Conservation (phyloP, 768 basidiomycete genomes). For the Pholiota microspora region DNA sequence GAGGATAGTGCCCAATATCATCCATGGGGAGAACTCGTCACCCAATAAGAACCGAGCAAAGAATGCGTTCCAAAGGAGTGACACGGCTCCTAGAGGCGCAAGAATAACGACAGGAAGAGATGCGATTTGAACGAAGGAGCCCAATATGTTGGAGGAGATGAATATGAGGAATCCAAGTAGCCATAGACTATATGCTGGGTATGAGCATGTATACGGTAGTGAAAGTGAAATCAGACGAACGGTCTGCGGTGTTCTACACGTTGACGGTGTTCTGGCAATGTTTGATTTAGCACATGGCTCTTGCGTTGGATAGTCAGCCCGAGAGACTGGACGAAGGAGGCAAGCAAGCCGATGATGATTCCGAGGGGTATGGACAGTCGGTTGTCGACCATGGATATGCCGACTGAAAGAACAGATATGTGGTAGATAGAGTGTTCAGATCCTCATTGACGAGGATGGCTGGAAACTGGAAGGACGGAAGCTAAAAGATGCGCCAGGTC, state of each 20-base stretch:
- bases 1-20: constrained; percentile 82
- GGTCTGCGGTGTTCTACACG: constrained; percentile 77
- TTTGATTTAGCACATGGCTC: constrained; percentile 84
- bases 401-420: constrained; percentile 7
- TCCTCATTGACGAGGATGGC: constrained; percentile 13
- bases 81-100: constrained; percentile 90
- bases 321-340: constrained; percentile 86
- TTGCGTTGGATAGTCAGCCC: constrained; percentile 93
- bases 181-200: constrained; percentile 62
- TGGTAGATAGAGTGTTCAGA: constrained; percentile 1
- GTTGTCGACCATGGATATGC: constrained; percentile 21
- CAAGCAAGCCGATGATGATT: constrained; percentile 66
- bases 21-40: constrained; percentile 81
- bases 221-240: constrained; percentile 38
- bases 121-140: constrained; percentile 89
- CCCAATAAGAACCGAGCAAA: constrained; percentile 84
- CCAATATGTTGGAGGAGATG: constrained; percentile 84
- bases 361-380: constrained; percentile 49
- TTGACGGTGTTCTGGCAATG: constrained; percentile 60
- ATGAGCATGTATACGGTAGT: background rate
- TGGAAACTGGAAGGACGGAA: background rate
- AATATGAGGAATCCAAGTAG: constrained; percentile 83
- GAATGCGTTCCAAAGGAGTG: constrained; percentile 91
- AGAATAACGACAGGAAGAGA: constrained; percentile 94
- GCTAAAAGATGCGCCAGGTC: too few species aligned